phyloP scores from a whole-genome alignment of 2,329 filamentous ascomycete species.

The Tolypocladium tropicale region DNA sequence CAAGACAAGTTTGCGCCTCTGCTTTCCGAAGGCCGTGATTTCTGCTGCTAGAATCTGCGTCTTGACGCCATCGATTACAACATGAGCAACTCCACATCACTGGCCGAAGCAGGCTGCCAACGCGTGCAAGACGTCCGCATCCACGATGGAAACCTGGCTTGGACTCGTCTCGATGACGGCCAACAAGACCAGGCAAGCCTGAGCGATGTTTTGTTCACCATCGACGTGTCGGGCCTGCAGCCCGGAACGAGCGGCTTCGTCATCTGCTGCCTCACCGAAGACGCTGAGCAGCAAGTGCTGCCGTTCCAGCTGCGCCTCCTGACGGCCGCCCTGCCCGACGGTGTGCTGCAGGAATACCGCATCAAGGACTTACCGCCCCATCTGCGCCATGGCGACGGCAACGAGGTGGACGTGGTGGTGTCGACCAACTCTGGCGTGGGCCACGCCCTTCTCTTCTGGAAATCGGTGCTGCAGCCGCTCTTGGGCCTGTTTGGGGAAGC shows the following conservation, averaged over 20 bases:
- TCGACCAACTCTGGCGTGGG: slow-evolving; percentile 57
- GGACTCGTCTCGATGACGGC: slow-evolving; percentile 10
- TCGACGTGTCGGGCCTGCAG: slow-evolving; percentile 4
- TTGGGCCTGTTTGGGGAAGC: slow-evolving; percentile 30
- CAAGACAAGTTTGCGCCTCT: not conserved
- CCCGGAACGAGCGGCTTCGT: slow-evolving; percentile 8
- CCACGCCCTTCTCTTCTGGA: slow-evolving; percentile 44
- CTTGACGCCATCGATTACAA: not conserved
- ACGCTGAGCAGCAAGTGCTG: slow-evolving; percentile 11
- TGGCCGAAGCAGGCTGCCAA: not conserved
- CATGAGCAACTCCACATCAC: not conserved
- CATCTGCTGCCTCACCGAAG: slow-evolving; percentile 29
- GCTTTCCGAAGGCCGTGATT: not conserved
- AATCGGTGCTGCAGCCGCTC: slow-evolving; percentile 43
- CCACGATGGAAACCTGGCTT: slow-evolving; percentile 14
- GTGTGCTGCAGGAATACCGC: slow-evolving; percentile 24
- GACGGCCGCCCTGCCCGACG: slow-evolving; percentile 22
- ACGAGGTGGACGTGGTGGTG: slow-evolving; percentile 50
- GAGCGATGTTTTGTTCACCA: slow-evolving; percentile 18
- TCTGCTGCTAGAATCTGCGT: not conserved
- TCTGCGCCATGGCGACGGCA: slow-evolving; percentile 13
- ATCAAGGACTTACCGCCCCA: slow-evolving; percentile 28
- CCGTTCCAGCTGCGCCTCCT: slow-evolving; percentile 20
- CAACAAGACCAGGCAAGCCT: slow-evolving; percentile 7
- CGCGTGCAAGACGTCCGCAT: slow-evolving; percentile 12